phyloP scores from a whole-genome alignment of 2,329 filamentous ascomycete species.

The Paecilomyces niveus region DNA sequence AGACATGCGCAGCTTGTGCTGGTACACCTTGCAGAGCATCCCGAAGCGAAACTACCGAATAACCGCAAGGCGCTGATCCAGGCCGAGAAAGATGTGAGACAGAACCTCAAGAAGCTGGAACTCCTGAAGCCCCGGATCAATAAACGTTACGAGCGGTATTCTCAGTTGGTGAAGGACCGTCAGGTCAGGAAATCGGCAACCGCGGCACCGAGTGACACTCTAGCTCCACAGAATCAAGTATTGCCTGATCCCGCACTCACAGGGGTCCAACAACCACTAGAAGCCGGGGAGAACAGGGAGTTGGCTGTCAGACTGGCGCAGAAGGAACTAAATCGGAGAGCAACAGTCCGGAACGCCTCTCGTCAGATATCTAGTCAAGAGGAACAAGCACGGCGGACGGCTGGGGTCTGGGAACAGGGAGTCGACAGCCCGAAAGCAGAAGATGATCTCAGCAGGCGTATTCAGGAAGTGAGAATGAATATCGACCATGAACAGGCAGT shows the following conservation, averaged over 20 bases:
- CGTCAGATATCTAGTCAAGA: conserved; percentile 52
- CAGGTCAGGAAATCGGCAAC: conserved; percentile 33
- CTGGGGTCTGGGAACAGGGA: conserved; percentile 46
- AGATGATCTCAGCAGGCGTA: conserved; percentile 44
- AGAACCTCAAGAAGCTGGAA: conserved; percentile 66
- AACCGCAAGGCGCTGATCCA: conserved; percentile 46
- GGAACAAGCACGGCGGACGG: conserved; percentile 49
- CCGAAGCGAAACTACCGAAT: conserved; percentile 61
- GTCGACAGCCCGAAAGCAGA: conserved; percentile 25
- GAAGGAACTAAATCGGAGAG: conserved; percentile 62
- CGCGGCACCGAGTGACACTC: conserved; percentile 5
- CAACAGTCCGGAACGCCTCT: conserved; percentile 52
- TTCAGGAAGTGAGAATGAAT: conserved; percentile 44
- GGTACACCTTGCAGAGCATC: conserved; percentile 66
- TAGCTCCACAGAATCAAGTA: conserved; percentile 9
- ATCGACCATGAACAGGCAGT: conserved; percentile 19
- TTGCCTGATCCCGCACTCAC: conserved; percentile 53
- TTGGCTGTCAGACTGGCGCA: conserved; percentile 71
- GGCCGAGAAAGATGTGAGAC: conserved; percentile 56
- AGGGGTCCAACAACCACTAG: conserved; percentile 54
- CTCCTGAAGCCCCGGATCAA: conserved; percentile 71
- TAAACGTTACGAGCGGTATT: conserved; percentile 62
- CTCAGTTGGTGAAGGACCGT: conserved; percentile 42
- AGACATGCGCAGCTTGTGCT: conserved; percentile 81
- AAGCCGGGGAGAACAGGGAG: conserved; percentile 64